Evolutionary conservation across 306 rosid species (phyloP), one percentile per base, ranked within the genome.

Genomic region (Coriaria nepalensis): DNA sequence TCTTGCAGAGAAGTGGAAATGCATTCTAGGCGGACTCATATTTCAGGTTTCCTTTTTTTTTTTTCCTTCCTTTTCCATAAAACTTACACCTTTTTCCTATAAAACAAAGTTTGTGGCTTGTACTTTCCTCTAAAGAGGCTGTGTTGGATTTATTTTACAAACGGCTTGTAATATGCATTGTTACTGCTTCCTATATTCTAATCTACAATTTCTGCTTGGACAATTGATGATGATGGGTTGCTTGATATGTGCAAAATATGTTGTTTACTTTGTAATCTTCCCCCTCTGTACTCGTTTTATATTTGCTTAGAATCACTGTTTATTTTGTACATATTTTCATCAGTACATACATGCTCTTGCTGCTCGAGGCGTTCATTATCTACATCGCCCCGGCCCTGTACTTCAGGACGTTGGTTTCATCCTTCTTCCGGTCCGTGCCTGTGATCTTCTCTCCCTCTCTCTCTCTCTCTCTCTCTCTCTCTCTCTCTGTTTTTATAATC

Each of bases 301-400:
- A 33, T 9, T 42, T 36, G 53, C 47, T 37, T 54, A 57, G 52
- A 52, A 12, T 44, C 29, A 20, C 1, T 20, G 29, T 20, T 20
- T 20, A 20, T 20, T 53, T 7, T 49, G 45, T 49, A 59, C 71
- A 33, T n/a, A n/a, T 76, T 61, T 33, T 39, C 43, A 43, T 38
- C 85, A 92, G 98, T 92, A 92, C 49, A 64, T 92, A 47, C 98
- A 92, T 66, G 98, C 96, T 69, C 65, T 92, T 65, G 94, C 96
- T 73, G 98, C 98, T 46, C 73, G 74, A 44, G 98, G 98, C 58
- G 94, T 92, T 70, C 98, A 92, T 64, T 92, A 82, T 67, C 68
- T 92, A 35, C 98, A 92, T 70, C 77, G 73, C 56, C 94, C 98
- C 4, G 98, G 96, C 49, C 93, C 96, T 47, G 61, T 73, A 3